Conservation (phyloP, 805 yeast species). For the Candida qinlingensis region DNA sequence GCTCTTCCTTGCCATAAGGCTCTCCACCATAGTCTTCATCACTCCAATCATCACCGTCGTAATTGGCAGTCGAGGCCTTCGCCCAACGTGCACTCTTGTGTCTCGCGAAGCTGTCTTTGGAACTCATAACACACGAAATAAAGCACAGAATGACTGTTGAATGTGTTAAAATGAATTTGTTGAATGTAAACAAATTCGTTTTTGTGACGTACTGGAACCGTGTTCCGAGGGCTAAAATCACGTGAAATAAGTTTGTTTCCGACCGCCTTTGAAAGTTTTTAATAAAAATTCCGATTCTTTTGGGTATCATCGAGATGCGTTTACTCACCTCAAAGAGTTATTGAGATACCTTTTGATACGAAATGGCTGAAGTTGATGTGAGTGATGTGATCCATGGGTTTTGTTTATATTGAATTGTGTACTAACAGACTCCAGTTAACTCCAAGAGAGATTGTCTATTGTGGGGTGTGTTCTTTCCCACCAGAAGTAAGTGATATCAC, state of each 20-base stretch:
- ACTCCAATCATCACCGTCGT: slow-evolving; percentile 39
- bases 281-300: no score
- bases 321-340: no score
- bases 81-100: slow-evolving; percentile 38
- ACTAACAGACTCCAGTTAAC: slow-evolving; percentile 4
- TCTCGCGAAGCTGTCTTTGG: slow-evolving; percentile 27
- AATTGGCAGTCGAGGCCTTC: slow-evolving; percentile 34
- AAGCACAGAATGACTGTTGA: slow-evolving; percentile 7
- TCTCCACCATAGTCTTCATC: slow-evolving; percentile 14
- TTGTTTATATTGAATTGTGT: no score
- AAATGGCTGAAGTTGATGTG: slow-evolving; percentile 8
- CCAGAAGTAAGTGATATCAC: slow-evolving; percentile 42
- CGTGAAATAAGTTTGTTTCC: no score
- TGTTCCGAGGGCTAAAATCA: no score
- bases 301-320: no score
- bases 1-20: background rate
- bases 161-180: background rate
- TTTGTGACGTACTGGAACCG: no score
- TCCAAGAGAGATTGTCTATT: slow-evolving; percentile 49
- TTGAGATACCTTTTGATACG: background rate
- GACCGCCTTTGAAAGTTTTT: no score
- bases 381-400: background rate
- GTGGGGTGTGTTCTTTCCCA: slow-evolving; percentile 80
- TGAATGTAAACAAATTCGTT: no score
- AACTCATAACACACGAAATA: slow-evolving; percentile 4